phyloP scores from a whole-genome alignment of 2,329 filamentous ascomycete species.

The Diaporthe sp. region DNA sequence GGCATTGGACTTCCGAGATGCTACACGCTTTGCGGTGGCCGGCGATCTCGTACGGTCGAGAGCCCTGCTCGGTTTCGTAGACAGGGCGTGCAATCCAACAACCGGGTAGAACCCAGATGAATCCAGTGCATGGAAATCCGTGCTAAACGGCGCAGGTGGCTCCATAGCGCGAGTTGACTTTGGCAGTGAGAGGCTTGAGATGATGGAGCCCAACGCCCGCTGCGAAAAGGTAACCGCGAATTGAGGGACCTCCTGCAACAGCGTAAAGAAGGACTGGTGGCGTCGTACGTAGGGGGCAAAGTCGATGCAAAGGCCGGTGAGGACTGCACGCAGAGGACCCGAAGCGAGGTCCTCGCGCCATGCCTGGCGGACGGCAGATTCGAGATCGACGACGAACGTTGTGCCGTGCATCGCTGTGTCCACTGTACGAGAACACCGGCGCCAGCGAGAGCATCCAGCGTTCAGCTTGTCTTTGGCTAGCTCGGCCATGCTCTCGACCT shows the following conservation, averaged over 20 bases:
- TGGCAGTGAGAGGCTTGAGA: background rate
- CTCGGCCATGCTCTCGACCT: background rate
- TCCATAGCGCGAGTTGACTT: background rate
- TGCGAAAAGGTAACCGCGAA: background rate
- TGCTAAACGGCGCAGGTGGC: background rate
- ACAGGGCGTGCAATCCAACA: no score
- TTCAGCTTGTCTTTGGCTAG: background rate
- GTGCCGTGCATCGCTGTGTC: background rate
- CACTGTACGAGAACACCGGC: background rate
- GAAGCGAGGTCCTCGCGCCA: background rate
- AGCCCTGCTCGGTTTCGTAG: background rate
- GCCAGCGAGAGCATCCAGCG: background rate
- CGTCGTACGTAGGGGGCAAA: background rate
- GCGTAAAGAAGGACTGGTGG: background rate
- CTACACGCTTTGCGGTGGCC: background rate
- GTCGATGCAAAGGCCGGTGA: background rate
- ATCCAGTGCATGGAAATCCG: background rate
- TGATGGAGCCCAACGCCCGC: background rate
- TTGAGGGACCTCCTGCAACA: background rate
- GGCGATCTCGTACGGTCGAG: background rate
- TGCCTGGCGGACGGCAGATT: background rate
- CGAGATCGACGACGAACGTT: constrained; percentile 1
- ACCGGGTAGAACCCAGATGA: background rate
- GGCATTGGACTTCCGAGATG: no score
- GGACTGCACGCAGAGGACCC: background rate